phyloP scores from a whole-genome alignment of 2,329 filamentous ascomycete species.

The Fusarium transvaalense region DNA sequence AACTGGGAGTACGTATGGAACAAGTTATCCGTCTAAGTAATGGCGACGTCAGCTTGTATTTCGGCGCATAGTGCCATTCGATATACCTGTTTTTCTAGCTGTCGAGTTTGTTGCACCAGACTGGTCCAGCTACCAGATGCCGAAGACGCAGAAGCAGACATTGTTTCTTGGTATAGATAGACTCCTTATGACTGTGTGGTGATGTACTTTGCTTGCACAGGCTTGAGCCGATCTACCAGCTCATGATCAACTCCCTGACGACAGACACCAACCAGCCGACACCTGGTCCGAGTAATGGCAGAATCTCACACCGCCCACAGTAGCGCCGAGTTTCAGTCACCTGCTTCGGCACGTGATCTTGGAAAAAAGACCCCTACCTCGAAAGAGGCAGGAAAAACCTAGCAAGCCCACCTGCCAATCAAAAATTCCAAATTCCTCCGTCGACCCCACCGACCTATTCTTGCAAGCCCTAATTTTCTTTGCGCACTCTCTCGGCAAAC shows the following conservation, averaged over 20 bases:
- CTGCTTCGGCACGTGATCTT: slow-evolving; percentile 44
- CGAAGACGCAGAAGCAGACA: slow-evolving; percentile 63
- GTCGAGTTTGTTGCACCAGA: slow-evolving; percentile 90
- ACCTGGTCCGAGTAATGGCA: slow-evolving; percentile 45
- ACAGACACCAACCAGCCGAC: slow-evolving; percentile 33
- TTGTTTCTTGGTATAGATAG: slow-evolving; percentile 49
- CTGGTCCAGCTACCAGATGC: slow-evolving; percentile 86
- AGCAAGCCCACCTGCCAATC: slow-evolving; percentile 47
- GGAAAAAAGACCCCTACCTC: background rate
- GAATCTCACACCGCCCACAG: slow-evolving; percentile 49
- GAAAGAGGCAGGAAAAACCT: slow-evolving; percentile 9
- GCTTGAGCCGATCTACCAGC: slow-evolving; percentile 26
- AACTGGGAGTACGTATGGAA: slow-evolving; percentile 94
- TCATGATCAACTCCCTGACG: slow-evolving; percentile 44
- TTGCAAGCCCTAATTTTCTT: slow-evolving; percentile 56
- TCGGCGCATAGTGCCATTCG: slow-evolving; percentile 34
- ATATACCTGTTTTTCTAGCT: slow-evolving; percentile 87
- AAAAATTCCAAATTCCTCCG: slow-evolving; percentile 48
- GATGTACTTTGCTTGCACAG: slow-evolving; percentile 28
- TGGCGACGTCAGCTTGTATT: slow-evolving; percentile 39
- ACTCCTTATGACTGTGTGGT: slow-evolving; percentile 24
- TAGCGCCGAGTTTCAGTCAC: slow-evolving; percentile 15
- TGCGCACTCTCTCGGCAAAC: slow-evolving; percentile 55
- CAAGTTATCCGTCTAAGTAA: slow-evolving; percentile 79
- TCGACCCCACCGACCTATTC: slow-evolving; percentile 40